Evolutionary conservation across 495 filamentous ascomycete genomes (phyloP).

Genomic region (Amorphotheca resinae): DNA sequence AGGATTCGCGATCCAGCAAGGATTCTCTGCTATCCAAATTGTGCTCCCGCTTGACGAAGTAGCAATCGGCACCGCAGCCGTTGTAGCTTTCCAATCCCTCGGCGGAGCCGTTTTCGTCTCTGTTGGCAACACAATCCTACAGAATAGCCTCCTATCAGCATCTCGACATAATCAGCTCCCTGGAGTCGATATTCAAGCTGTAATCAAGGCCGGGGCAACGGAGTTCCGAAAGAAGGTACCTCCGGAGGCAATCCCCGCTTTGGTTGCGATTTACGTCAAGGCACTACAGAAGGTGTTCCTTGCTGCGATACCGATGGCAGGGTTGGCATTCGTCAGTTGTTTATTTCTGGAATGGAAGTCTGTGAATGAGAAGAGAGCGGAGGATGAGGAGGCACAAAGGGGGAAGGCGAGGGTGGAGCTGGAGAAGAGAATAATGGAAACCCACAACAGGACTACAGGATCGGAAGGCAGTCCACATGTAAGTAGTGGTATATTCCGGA

Average conservation of each 20-base stretch:
- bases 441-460: background rate
- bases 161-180: slow-evolving; percentile 24
- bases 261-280: slow-evolving; percentile 45
- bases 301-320: slow-evolving; percentile 21
- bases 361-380: slow-evolving; percentile 24
- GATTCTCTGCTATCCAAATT: slow-evolving; percentile 56
- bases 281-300: slow-evolving; percentile 25
- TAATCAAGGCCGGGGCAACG: slow-evolving; percentile 44
- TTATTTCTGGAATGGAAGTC: slow-evolving; percentile 39
- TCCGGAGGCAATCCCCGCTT: slow-evolving; percentile 24
- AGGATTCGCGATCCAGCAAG: slow-evolving; percentile 30
- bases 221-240: slow-evolving; percentile 34
- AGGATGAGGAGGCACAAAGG: background rate
- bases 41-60: slow-evolving; percentile 49
- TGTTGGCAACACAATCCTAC: slow-evolving; percentile 66
- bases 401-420: background rate
- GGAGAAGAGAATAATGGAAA: background rate
- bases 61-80: slow-evolving; percentile 50
- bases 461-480: background rate
- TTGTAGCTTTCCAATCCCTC: slow-evolving; percentile 61
- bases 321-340: slow-evolving; percentile 28
- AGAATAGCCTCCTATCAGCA: slow-evolving; percentile 42
- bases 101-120: slow-evolving; percentile 64
- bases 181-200: slow-evolving; percentile 12
- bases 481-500: too few species aligned